These are phyloP conservation scores for Gynochthodes officinalis DNA, from an alignment of 257 asterid genomes.

Conservation along the genomic window DNA sequence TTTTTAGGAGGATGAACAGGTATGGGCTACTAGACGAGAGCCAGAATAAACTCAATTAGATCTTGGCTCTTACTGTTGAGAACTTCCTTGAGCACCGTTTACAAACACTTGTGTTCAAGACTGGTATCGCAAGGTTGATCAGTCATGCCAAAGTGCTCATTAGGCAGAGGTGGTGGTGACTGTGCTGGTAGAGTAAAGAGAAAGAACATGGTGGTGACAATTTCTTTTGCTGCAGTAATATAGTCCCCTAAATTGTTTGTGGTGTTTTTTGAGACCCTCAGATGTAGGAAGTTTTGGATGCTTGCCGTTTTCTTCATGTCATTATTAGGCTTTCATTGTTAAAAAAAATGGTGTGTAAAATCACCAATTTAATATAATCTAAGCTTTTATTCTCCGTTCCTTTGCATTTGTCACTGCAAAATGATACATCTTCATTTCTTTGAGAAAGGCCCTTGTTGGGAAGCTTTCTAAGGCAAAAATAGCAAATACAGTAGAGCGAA, in stretches of 20 bases:
- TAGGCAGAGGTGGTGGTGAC: conserved; percentile 66
- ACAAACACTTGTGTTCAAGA: conserved; percentile 80
- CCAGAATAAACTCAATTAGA: no score
- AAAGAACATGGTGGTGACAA: conserved; percentile 53
- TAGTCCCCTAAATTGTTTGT: neutral
- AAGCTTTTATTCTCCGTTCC: neutral
- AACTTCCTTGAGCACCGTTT: conserved; percentile 84
- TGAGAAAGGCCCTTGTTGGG: no score
- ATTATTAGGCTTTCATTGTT: no score
- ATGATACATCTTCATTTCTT: no score
- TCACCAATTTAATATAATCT: no score
- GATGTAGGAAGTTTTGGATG: conserved; percentile 15
- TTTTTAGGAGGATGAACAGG: no score
- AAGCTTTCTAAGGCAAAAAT: no score
- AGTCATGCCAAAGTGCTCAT: conserved; percentile 85
- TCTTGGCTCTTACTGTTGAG: conserved; percentile 76
- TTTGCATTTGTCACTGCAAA: no score
- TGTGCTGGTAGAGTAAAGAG: conserved; percentile 60
- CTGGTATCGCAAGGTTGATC: conserved; percentile 83
- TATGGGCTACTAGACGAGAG: no score
- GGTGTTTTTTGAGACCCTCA: neutral
- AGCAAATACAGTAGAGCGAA: no score
- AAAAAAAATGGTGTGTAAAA: no score
- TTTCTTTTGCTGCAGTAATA: neutral
- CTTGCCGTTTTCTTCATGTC: neutral